phyloP scores from a whole-genome alignment of 164 flowering plant species.

The Stephania japonica region DNA sequence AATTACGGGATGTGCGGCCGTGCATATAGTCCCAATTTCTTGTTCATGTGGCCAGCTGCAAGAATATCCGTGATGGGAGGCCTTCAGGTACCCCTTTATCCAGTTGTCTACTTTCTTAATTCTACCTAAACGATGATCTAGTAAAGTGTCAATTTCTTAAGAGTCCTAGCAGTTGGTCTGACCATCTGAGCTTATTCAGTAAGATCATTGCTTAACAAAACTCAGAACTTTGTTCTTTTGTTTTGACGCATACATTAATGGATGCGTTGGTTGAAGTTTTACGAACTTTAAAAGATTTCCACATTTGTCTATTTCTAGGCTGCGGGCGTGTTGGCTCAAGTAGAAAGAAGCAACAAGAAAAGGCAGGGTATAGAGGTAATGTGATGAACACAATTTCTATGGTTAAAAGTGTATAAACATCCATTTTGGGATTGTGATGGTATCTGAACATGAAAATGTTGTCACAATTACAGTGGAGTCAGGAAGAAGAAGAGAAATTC shows the following conservation, averaged over 20 bases:
- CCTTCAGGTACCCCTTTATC: constrained; percentile 54
- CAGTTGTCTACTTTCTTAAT: background rate
- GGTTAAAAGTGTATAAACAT: background rate
- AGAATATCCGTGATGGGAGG: constrained; percentile 98
- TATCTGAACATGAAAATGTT: constrained; percentile 1
- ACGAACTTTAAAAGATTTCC: background rate
- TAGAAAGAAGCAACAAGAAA: constrained; percentile 75
- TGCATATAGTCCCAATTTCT: constrained; percentile 90
- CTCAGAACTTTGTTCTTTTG: background rate
- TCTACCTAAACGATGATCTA: background rate
- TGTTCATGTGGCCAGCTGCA: constrained; percentile 97
- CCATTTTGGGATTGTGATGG: too few relatives aligned
- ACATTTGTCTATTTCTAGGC: constrained; percentile 43
- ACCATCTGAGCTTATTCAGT: background rate
- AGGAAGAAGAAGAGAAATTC: constrained; percentile 81
- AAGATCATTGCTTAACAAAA: background rate
- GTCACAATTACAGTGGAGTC: constrained; percentile 54
- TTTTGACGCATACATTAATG: background rate
- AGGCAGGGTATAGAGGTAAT: constrained; percentile 69
- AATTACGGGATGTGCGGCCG: constrained; percentile 99
- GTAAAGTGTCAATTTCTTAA: background rate
- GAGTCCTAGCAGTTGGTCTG: background rate
- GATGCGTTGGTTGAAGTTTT: background rate
- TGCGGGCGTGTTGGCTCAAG: constrained; percentile 90
- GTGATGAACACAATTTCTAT: background rate